Percentiles rank a stretch among this genome's conserved stretches.
These are phyloP conservation scores for Thalassiosira exigua DNA, from an alignment of 352 stramenopile species.

Conservation along the genomic window DNA sequence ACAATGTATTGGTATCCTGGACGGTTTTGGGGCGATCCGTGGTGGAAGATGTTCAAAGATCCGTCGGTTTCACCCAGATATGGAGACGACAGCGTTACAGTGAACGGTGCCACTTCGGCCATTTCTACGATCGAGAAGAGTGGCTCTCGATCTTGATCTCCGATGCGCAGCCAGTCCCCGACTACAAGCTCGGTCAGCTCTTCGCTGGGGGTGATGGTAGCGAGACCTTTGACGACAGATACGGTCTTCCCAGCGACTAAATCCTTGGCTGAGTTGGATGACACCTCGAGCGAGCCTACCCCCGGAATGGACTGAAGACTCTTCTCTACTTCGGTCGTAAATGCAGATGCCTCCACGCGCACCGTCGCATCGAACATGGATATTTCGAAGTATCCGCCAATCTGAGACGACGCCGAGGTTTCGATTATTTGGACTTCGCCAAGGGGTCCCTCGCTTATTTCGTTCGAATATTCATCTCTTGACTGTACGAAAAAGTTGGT, in stretches of 20 bases:
- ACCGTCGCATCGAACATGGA: slow-evolving; percentile 80
- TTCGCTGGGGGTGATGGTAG: slow-evolving; percentile 82
- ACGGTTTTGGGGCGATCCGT: slow-evolving; percentile 66
- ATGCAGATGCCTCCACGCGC: slow-evolving; percentile 82
- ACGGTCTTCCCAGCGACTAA: slow-evolving; percentile 81
- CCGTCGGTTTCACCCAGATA: slow-evolving; percentile 84
- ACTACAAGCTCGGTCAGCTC: slow-evolving; percentile 79
- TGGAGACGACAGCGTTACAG: slow-evolving; percentile 89
- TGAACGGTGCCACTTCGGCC: slow-evolving; percentile 63
- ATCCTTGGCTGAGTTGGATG: slow-evolving; percentile 89
- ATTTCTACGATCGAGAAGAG: slow-evolving; percentile 90
- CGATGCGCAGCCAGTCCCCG: slow-evolving; percentile 93
- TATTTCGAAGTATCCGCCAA: slow-evolving; percentile 84
- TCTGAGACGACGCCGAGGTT: slow-evolving; percentile 76
- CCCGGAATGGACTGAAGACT: slow-evolving; percentile 87
- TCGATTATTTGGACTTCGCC: slow-evolving; percentile 93
- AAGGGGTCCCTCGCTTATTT: slow-evolving; percentile 87
- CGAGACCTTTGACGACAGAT: slow-evolving; percentile 86
- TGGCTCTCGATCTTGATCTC: slow-evolving; percentile 78
- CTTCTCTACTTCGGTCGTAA: slow-evolving; percentile 83
- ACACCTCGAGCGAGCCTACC: slow-evolving; percentile 88
- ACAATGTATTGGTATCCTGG: slow-evolving; percentile 87
- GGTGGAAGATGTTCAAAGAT: slow-evolving; percentile 87
- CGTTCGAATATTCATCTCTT: slow-evolving; percentile 90
- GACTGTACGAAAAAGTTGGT: slow-evolving; percentile 91